A percentile compares a stretch with the other conserved stretches of the same genome.
Conservation (phyloP, 2,329 filamentous ascomycete species). For the Ophiosphaerella korrae region DNA sequence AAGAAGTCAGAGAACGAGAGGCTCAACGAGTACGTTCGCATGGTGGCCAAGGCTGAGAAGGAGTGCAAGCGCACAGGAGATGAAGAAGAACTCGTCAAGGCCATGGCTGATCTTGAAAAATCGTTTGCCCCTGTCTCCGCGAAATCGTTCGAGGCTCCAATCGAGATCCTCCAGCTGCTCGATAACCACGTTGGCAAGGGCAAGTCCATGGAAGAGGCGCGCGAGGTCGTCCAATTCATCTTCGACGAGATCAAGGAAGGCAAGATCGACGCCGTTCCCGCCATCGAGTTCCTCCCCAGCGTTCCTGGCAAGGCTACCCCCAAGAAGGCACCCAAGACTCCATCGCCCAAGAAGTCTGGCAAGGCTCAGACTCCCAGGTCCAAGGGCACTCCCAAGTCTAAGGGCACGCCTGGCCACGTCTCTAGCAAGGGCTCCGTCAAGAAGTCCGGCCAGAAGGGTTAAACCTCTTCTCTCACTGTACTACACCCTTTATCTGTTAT, state of each 20-base stretch:
- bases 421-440: constrained; percentile 32
- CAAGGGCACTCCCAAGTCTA: constrained; percentile 8
- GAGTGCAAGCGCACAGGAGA: too few relatives aligned
- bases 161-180: constrained; percentile 40
- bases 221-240: constrained; percentile 30
- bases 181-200: constrained; percentile 25
- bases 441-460: constrained; percentile 25
- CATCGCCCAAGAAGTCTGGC: constrained; percentile 8
- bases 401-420: constrained; percentile 13
- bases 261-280: constrained; percentile 32
- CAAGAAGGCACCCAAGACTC: constrained; percentile 18
- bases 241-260: constrained; percentile 34
- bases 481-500: background rate
- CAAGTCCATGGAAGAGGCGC: constrained; percentile 27
- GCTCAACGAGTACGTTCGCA: constrained; percentile 35
- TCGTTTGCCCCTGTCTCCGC: constrained; percentile 13
- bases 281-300: constrained; percentile 40
- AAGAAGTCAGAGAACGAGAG: constrained; percentile 45
- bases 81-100: constrained; percentile 6
- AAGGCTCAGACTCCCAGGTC: constrained; percentile 11
- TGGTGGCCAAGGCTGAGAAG: constrained; percentile 12
- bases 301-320: constrained; percentile 23
- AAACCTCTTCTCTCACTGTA: background rate
- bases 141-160: constrained; percentile 41
- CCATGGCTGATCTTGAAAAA: constrained; percentile 12